Evolutionary conservation across 495 filamentous ascomycete genomes (phyloP), one percentile per base, ranked within the genome.

Genomic region (Rhypophila decipiens): DNA sequence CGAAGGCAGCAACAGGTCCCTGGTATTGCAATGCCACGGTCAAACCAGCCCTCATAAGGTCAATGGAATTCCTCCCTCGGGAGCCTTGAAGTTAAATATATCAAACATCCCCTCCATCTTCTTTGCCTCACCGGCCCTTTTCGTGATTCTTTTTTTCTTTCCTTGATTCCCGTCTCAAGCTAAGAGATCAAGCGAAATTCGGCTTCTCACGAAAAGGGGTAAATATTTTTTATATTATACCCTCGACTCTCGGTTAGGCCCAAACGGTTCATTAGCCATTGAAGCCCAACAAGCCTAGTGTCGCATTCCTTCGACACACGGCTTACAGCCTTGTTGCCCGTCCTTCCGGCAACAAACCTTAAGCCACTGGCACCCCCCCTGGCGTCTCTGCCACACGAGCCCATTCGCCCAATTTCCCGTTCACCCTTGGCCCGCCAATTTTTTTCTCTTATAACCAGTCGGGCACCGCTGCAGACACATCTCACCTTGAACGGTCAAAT

Each of bases 391-490:
- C 45, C 36, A 33, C 35, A 24, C 54, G 47, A 27, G 51, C 42
- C 47, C 36, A 55, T 59, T 55, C 47, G 56, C 53, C 61, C 53
- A 60, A 56, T 60, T 54, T 60, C 46, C 44, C 53, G 53, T 55
- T 49, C 48, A 31, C 41, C 22, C 44, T 31, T 49, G 29, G 31
- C 49, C 52, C 52, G 39, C 55, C 22, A 48, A 53, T 63, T 55
- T 60, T 45, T 52, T 43, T 55, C 49, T 44, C 56, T 52, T 59
- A 63, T 64, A 64, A 48, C 34, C 55, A 56, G 56, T 67, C 59
- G 59, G 61, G 64, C 64, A 67, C 59, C 42, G 31, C 42, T 65
- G 64, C 61, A 67, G 64, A 55, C 22, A 35, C 44, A 37, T 20
- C 42, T n/a, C 31, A 19, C 49, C 42, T 36, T 35, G 31, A 39